Conservation (phyloP, 495 filamentous ascomycete genomes). For the Amorphotheca resinae region DNA sequence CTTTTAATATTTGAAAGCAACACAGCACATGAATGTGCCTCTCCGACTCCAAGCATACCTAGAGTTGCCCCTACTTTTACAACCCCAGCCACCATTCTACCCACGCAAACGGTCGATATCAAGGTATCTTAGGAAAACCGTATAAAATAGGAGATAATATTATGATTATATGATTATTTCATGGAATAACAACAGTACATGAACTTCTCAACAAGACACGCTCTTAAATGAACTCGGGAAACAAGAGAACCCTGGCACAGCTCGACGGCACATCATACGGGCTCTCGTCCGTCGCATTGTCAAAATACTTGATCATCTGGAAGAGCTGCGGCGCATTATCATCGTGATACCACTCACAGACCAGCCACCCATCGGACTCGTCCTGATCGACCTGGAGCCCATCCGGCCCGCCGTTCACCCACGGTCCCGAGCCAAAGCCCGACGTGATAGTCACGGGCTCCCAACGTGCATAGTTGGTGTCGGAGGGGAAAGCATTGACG, state of each 20-base stretch:
- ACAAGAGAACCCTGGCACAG: conserved; percentile 3
- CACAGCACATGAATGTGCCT: too few relatives aligned
- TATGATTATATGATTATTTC: too few relatives aligned
- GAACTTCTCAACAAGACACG: too few relatives aligned
- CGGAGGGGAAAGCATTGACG: conserved; percentile 1
- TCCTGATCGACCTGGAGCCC: conserved; percentile 2
- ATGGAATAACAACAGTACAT: too few relatives aligned
- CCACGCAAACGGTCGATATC: too few relatives aligned
- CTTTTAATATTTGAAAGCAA: too few relatives aligned
- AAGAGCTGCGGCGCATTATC: conserved; percentile 15
- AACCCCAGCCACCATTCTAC: too few relatives aligned
- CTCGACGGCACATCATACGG: neutral
- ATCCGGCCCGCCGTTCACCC: neutral
- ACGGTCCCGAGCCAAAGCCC: conserved; percentile 8
- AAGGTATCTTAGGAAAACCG: too few relatives aligned
- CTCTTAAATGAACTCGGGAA: conserved; percentile 8
- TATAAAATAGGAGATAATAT: too few relatives aligned
- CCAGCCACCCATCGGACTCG: conserved; percentile 12
- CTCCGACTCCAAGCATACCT: too few relatives aligned
- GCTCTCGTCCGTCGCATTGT: neutral
- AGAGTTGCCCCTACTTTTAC: too few relatives aligned
- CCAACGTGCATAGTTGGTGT: conserved; percentile 13
- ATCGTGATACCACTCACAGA: conserved; percentile 16
- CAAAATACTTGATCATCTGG: conserved; percentile 10
- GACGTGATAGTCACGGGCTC: conserved; percentile 5